Base-by-base conservation (phyloP, 2,329 filamentous ascomycete genomes). In the Whalleya microplaca region DNA sequence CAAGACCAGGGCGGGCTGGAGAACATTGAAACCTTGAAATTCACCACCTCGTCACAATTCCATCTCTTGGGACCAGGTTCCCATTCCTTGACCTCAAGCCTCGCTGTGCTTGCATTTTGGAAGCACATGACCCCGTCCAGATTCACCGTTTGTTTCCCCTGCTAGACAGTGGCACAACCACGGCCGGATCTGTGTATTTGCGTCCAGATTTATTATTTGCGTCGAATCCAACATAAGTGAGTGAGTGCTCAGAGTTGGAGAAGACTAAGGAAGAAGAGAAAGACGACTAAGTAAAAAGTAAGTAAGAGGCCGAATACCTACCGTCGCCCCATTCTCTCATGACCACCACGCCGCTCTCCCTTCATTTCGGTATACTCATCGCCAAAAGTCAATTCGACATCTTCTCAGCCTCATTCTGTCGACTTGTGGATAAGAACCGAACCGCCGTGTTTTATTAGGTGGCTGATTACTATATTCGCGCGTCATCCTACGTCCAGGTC, bases 1-100 rank as follows among this genome's bases (percentile, higher is more conserved):
- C 48, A 41, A 62, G 51, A 62, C n/a, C 56, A 55, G 51, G 45
- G 46, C 53, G 49, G 48, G 41, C 45, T 50, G 46, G 51, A 53
- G 44, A 53, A 61, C 53, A 56, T 60, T 52, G 52, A 55, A 58
- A 58, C 57, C 49, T 62, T 60, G 60, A 58, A 48, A 61, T 61
- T 51, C 57, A 27, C 51, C 40, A 43, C 45, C 45, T 19, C 45
- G 46, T 55, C 51, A 53, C 48, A 52, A 52, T 50, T 58, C 32
- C 23, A 53, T 51, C 49, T 51, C 37, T 52, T 50, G 9, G 32
- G 32, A 16, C 37, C 47, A 19, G 32, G 43, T 45, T 52, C 21
- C 18, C 41, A 53, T 51, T 52, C 47, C 40, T 48, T 48, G 40
- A 19, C 18, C 41, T 43, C 20, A 55, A 51, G 50, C 58, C 55